Base-by-base conservation (phyloP, 169 alveolate genomes). In the Plasmodium blacklocki region DNA sequence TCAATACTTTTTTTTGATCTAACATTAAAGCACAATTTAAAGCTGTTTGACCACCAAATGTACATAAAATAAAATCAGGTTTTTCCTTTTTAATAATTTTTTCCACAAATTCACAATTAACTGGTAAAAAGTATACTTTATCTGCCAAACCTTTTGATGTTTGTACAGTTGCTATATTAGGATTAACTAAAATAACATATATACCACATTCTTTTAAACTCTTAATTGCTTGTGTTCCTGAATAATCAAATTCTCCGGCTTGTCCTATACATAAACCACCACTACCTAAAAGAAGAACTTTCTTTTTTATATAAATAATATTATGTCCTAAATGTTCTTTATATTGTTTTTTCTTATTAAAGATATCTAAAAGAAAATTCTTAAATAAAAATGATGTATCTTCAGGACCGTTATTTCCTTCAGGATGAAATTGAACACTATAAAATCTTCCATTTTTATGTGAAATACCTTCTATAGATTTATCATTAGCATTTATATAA, bases 1-100 rank as follows among this genome's bases (percentile, higher is more conserved):
- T 88, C 64, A 96, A 76, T 39, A 96, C 71, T 9, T 96, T 96
- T 2, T 88, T 71, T 66, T 94, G 94, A 71, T 94, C 93, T 66
- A 96, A 88, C 88, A 93, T 93, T 76, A 95, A 93, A 8, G 96
- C 98, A 58, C 97, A 94, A 93, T 96, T 96, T 75, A 96, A 73
- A n/a, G 97, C 98, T 15, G 98, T 96, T 88, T 96, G 98, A 3
- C 98, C 98, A 11, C 98, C 98, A 63, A 96, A 96, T 19, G 97
- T 92, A 80, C 97, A 95, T 83, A 96, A 89, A 54, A 96, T 92
- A 59, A 97, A 97, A 56, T 96, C 97, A 3, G 98, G 98, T 54
- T 93, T 80, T 92, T 95, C 98, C 70, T 93, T 90, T 70, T 90
- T 94, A 21, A 96, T 95, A 62, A 96, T 95, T 54, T 94, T 73